Evolutionary conservation across 2,329 filamentous ascomycete genomes (phyloP), one percentile per base, ranked within the genome.

Genomic region (Diaporthe sp.): DNA sequence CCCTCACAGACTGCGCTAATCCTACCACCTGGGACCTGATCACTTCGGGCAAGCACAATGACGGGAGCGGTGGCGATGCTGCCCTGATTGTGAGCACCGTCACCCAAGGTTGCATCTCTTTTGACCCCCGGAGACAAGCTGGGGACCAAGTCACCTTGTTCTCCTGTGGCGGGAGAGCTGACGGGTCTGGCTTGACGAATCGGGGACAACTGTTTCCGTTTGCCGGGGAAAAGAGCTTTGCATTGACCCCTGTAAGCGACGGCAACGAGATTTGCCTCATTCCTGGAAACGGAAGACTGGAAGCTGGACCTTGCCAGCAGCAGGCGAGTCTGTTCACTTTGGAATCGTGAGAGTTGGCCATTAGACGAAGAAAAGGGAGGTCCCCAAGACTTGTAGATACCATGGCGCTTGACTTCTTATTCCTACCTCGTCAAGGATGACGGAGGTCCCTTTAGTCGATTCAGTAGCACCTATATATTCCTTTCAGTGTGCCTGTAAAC

Each of bases 31-130:
- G 88, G 79, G 88, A 90, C 79, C 79, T 90, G 58, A 84, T 90
- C 72, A 89, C 87, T 3, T 81, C 84, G 19, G 88, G 88, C 15
- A 84, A 83, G 76, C 88, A 90, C 79, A 88, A 90, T 79, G 81
- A 89, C 75, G 84, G 82, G 9, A 73, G 71, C n/a, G 71, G 58
- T 15, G 79, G 82, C 25, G 84, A 84, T 31, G 82, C 83, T 10
- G 85, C 86, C 9, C 79, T 90, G 76, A 80, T 90, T 37, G 86
- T 89, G 22, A 90, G 87, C 82, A 84, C 85, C 39, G 78, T 89
- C 82, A 89, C 83, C 61, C 84, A 89, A 71, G 88, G 88, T n/a
- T 90, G 88, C 75, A 82, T 90, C 61, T 88, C 85, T 80, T 87
- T 89, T 61, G 88, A 90, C 75, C 81, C 80, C 22, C 83, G 88